Evolutionary conservation across 108 stramenopile genomes (phyloP), one percentile per base, ranked within the genome.

Genomic region (Aurantiochytrium sp.): DNA sequence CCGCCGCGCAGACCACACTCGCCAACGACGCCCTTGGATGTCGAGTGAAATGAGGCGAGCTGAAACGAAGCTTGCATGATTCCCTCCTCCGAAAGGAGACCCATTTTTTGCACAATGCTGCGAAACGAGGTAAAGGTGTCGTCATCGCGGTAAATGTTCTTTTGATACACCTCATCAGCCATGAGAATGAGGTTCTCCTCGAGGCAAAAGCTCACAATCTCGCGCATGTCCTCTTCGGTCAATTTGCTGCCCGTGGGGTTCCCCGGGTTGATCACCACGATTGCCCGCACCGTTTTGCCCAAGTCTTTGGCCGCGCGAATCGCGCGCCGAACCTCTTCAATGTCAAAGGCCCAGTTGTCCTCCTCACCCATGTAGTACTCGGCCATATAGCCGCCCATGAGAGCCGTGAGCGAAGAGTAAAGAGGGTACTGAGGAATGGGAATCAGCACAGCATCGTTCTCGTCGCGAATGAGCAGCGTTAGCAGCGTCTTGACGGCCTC

Each of bases 391-490:
- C 96, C 98, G 28, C 95, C 96, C 6, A 96, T 73, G 44, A 96
- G 87, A 51, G 96, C 92, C 72, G 95, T 92, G 60, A 95, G 90
- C 23, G 98, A 98, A 18, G 96, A 96, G 91, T 98, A 98, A 58
- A 98, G 96, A 3, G 98, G 98, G 91, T 98, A 98, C 90, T 98
- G 98, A 8, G 98, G 98, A 83, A 97, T 97, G 4, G 98, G 98
- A 42, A 96, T 96, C 93, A 98, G 95, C 58, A 98, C 90, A 1
- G 96, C 98, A 89, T 97, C 97, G 23, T 90, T 89, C 21, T 92
- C 93, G 60, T 92, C 92, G n/a, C 95, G 94, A 88, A 98, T 93
- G 76, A 97, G 51, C 53, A 94, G 93, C 16, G 94, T 93, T 91
- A 97, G 89, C 14, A 96, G 88, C 90, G 90, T 89, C 55, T 95